These are phyloP conservation scores for Trichodelitschia bisporula DNA, from an alignment of 495 filamentous ascomycete genomes.

Conservation along the genomic window DNA sequence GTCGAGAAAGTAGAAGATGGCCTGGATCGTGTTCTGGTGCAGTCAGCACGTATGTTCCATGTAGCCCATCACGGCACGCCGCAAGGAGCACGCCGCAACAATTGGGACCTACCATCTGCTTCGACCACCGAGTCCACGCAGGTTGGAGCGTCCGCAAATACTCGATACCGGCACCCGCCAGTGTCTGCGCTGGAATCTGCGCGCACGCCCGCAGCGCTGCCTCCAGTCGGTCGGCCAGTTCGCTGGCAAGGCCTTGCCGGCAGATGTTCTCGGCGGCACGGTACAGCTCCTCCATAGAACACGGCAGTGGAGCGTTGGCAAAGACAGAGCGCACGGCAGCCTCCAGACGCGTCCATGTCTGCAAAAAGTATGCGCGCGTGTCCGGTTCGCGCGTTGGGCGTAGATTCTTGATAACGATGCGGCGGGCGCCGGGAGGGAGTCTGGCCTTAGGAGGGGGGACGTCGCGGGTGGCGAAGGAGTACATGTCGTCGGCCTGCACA, in stretches of 20 bases:
- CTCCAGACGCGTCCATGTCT: conserved; percentile 45
- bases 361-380: conserved; percentile 46
- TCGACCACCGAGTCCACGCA: conserved; percentile 58
- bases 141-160: conserved; percentile 36
- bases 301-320: conserved; percentile 26
- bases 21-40: conserved; percentile 42
- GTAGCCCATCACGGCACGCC: conserved; percentile 1
- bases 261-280: conserved; percentile 77
- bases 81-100: no score
- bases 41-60: conserved; percentile 1
- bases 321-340: conserved; percentile 52
- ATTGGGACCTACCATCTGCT: conserved; percentile 37
- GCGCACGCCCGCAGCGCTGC: conserved; percentile 39
- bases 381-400: conserved; percentile 29
- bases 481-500: no score
- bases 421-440: no score
- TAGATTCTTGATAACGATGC: conserved; percentile 76
- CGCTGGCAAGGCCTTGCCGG: conserved; percentile 40
- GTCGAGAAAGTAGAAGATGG: conserved; percentile 81
- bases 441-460: no score
- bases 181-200: conserved; percentile 25
- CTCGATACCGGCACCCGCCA: conserved; percentile 30
- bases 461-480: no score
- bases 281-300: conserved; percentile 70
- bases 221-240: conserved; percentile 35